Percentiles rank a stretch among this genome's conserved stretches.
phyloP scores from a whole-genome alignment of 1,139 yeast species.

The Candida tunisiensis region DNA sequence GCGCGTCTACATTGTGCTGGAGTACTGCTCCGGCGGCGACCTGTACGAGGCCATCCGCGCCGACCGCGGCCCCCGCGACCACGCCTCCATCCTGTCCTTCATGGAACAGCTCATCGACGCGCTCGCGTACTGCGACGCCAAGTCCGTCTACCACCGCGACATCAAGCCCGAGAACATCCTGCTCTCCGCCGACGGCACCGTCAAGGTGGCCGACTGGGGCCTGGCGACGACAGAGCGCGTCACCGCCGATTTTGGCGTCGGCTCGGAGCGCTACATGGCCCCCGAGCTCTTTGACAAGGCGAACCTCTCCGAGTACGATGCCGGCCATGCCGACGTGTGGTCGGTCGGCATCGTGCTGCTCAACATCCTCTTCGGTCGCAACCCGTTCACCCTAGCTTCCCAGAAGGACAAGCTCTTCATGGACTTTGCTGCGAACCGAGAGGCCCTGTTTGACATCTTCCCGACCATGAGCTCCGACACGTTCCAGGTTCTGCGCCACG shows the following conservation, averaged over 20 bases:
- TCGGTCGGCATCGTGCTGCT: conserved; percentile 76
- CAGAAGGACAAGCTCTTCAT: conserved; percentile 72
- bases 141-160: conserved; percentile 70
- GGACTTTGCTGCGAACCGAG: conserved; percentile 78
- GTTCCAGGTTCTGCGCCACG: conserved; percentile 62
- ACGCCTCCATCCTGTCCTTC: conserved; percentile 59
- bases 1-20: conserved; percentile 47
- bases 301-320: conserved; percentile 50
- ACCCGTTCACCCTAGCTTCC: conserved; percentile 75
- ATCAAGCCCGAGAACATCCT: conserved; percentile 82
- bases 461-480: conserved; percentile 80
- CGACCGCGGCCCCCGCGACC: conserved; percentile 56
- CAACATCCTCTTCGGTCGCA: conserved; percentile 76
- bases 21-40: conserved; percentile 85
- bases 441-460: conserved; percentile 81
- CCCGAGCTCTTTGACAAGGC: conserved; percentile 55
- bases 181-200: conserved; percentile 56
- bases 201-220: conserved; percentile 87
- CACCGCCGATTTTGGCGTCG: conserved; percentile 76
- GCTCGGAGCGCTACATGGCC: conserved; percentile 94
- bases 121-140: conserved; percentile 56
- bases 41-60: conserved; percentile 81
- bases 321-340: conserved; percentile 87
- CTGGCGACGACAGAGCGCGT: conserved; percentile 52
- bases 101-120: conserved; percentile 66